A percentile compares a stretch with the other conserved stretches of the same genome.
These are phyloP conservation scores for Bifiguratus adelaidae DNA, from an alignment of 192 early-diverging fungal species.

Conservation along the genomic window DNA sequence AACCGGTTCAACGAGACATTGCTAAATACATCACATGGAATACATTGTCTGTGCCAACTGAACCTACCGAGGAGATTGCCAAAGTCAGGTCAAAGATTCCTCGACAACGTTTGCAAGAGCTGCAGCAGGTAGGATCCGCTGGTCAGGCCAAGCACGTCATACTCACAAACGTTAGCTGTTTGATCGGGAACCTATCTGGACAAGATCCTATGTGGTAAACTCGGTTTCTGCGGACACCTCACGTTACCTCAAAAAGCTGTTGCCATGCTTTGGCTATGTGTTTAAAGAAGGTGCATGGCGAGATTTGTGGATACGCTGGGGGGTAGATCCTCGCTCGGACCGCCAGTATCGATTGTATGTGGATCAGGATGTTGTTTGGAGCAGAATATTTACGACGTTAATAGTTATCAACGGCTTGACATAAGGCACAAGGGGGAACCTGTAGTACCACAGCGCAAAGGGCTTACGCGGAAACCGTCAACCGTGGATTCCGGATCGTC, in stretches of 20 bases:
- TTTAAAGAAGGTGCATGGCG: conserved; percentile 33
- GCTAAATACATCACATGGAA: no score
- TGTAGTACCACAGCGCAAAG: neutral
- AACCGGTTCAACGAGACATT: no score
- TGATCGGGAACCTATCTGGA: conserved; percentile 32
- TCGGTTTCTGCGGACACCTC: conserved; percentile 3
- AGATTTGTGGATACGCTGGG: conserved; percentile 34
- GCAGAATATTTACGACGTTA: neutral
- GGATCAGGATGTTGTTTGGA: neutral
- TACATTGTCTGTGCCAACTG: no score
- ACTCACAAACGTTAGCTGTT: conserved; percentile 13
- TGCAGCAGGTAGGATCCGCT: no score
- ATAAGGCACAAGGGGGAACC: neutral
- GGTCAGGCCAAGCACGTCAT: no score
- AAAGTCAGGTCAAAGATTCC: no score
- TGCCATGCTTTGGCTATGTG: conserved; percentile 17
- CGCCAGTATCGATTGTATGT: conserved; percentile 10
- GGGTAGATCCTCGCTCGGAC: conserved; percentile 23
- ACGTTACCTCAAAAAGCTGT: neutral
- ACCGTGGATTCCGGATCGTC: neutral
- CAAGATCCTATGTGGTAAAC: conserved; percentile 15
- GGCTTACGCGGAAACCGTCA: neutral
- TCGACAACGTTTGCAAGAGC: no score
- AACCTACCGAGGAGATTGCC: no score
- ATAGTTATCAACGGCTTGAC: conserved; percentile 9